Conservation (phyloP, 495 filamentous ascomycete species). For the Xylaria cubensis region DNA sequence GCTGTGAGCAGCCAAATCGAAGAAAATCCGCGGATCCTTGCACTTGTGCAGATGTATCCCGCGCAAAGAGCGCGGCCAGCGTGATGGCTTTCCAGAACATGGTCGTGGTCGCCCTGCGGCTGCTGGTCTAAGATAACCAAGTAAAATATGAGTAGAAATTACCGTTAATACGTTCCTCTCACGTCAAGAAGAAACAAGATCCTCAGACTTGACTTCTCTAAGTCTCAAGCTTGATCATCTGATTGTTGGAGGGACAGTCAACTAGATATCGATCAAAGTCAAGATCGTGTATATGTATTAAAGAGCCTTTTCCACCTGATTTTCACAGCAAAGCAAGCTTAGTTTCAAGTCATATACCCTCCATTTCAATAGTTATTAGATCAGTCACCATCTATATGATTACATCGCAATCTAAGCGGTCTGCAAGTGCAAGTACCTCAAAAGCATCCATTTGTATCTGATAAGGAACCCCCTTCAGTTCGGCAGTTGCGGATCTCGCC, state of each 20-base stretch:
- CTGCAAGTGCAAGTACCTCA: not conserved
- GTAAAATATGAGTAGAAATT: not conserved
- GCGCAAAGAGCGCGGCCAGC: conserved; percentile 41
- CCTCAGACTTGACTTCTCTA: not conserved
- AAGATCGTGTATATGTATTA: not conserved
- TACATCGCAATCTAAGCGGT: not conserved
- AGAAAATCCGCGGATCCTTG: conserved; percentile 33
- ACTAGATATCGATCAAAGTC: not conserved
- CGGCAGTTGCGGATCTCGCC: conserved; percentile 11
- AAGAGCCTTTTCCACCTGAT: no score
- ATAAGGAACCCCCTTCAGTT: not conserved
- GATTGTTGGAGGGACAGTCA: not conserved
- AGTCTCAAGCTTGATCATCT: not conserved
- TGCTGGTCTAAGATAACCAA: not conserved
- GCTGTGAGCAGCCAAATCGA: conserved; percentile 51
- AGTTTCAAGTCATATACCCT: not conserved
- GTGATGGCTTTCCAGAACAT: conserved; percentile 37
- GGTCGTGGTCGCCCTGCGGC: conserved; percentile 4
- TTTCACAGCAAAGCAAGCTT: not conserved
- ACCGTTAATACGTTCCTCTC: not conserved
- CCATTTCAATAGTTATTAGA: not conserved
- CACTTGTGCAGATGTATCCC: conserved; percentile 38
- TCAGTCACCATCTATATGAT: not conserved
- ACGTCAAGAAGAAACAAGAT: not conserved
- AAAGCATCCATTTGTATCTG: not conserved